A percentile compares a stretch with the other conserved stretches of the same genome.
These are phyloP conservation scores for Phytophthora multivora DNA, from an alignment of 352 stramenopile species.

Conservation along the genomic window DNA sequence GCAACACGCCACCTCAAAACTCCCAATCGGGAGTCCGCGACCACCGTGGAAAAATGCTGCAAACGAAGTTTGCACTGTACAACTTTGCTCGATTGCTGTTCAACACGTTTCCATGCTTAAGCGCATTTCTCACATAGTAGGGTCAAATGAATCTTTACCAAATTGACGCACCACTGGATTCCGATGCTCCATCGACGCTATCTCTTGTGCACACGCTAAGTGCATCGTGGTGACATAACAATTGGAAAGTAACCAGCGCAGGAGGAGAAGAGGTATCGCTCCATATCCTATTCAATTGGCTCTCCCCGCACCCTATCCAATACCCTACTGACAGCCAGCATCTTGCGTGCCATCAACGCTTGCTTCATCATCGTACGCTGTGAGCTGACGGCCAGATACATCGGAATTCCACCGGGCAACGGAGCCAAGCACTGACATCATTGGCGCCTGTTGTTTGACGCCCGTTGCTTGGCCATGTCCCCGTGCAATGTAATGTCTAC, in stretches of 20 bases:
- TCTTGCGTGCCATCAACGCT: not conserved
- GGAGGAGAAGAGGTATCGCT: no score
- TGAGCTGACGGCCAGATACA: not conserved
- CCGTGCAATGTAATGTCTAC: slow-evolving; percentile 16
- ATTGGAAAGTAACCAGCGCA: no score
- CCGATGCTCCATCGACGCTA: not conserved
- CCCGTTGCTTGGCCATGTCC: slow-evolving; percentile 31
- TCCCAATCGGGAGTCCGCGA: not conserved
- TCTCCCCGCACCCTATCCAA: no score
- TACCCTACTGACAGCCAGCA: no score
- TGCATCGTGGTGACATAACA: slow-evolving; percentile 4
- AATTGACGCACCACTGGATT: not conserved
- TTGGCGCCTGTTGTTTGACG: slow-evolving; percentile 22
- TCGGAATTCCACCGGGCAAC: not conserved
- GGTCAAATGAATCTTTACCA: slow-evolving; percentile 3
- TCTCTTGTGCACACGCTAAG: not conserved
- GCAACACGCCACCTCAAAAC: not conserved
- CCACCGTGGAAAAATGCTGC: slow-evolving; percentile 5
- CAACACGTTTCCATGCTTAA: not conserved
- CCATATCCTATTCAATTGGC: no score
- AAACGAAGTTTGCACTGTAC: no score
- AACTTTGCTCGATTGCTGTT: slow-evolving; percentile 13
- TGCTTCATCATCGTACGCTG: not conserved
- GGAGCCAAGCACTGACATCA: slow-evolving; percentile 30
- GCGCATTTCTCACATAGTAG: not conserved